Percentiles rank a stretch among this genome's conserved stretches.
These are phyloP conservation scores for Pistacia integerrima DNA, from an alignment of 345 rosid genomes.

Conservation along the genomic window DNA sequence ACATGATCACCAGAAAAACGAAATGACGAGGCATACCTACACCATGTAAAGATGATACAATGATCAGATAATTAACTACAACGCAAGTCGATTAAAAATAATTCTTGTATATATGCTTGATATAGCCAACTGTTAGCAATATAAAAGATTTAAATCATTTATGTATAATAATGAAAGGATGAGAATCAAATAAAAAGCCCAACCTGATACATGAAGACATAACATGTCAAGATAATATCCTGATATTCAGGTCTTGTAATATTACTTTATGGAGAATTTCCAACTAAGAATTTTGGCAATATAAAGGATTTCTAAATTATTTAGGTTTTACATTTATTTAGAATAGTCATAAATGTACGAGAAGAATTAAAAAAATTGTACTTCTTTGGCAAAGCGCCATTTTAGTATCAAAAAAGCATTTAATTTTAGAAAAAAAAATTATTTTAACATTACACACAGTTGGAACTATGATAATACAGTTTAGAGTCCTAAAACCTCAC, in stretches of 20 bases:
- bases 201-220: neutral
- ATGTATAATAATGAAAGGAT: no score
- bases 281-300: neutral
- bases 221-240: neutral
- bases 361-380: neutral
- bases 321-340: neutral
- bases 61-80: constrained; percentile 22
- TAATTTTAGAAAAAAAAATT: neutral
- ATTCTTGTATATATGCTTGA: neutral
- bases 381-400: neutral
- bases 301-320: neutral
- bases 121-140: neutral
- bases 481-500: neutral
- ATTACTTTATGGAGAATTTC: neutral
- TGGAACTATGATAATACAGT: neutral
- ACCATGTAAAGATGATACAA: constrained; percentile 18
- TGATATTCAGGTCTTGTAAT: neutral
- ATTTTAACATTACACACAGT: neutral
- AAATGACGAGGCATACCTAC: constrained; percentile 91
- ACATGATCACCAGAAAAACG: constrained; percentile 76
- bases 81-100: constrained; percentile 15
- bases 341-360: neutral
- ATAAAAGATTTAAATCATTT: neutral
- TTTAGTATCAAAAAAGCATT: neutral
- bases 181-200: neutral